Conservation (phyloP, 2,329 filamentous ascomycete species). For the Trichothecium sympodiale region DNA sequence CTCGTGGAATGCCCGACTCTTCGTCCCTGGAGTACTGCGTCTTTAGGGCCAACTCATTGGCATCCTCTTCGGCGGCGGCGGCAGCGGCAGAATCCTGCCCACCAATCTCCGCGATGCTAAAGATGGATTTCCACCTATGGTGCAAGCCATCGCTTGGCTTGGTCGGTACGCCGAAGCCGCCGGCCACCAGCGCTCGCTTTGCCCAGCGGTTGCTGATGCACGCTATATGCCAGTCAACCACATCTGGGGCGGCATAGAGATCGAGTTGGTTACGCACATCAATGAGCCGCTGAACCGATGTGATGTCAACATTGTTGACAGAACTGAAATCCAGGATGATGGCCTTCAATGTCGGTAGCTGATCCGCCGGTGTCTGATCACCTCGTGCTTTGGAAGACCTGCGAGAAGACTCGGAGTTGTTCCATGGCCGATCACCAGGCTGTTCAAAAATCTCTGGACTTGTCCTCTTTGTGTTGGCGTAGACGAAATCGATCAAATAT, state of each 20-base stretch:
- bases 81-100: slow-evolving; percentile 57
- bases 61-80: slow-evolving; percentile 24
- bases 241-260: slow-evolving; percentile 65
- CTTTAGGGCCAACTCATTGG: slow-evolving; percentile 24
- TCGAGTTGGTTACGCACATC: slow-evolving; percentile 93
- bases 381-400: slow-evolving; percentile 30
- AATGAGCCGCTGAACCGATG: slow-evolving; percentile 83
- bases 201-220: slow-evolving; percentile 72
- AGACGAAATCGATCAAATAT: slow-evolving; percentile 58
- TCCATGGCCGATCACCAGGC: slow-evolving; percentile 81
- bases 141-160: slow-evolving; percentile 5
- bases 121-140: slow-evolving; percentile 22
- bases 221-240: slow-evolving; percentile 94
- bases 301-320: slow-evolving; percentile 90
- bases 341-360: slow-evolving; percentile 67
- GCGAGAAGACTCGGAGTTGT: slow-evolving; percentile 65
- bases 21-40: slow-evolving; percentile 14
- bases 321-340: slow-evolving; percentile 88
- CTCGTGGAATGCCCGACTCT: slow-evolving; percentile 20
- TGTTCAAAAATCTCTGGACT: slow-evolving; percentile 43
- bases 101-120: slow-evolving; percentile 74
- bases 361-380: slow-evolving; percentile 22
- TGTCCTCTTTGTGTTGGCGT: slow-evolving; percentile 63
- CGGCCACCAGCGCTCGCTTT: slow-evolving; percentile 40
- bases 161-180: slow-evolving; percentile 36